Percentiles rank a stretch among this genome's conserved stretches.
phyloP scores from a whole-genome alignment of 805 yeast genomes.

The Starmerella powellii region DNA sequence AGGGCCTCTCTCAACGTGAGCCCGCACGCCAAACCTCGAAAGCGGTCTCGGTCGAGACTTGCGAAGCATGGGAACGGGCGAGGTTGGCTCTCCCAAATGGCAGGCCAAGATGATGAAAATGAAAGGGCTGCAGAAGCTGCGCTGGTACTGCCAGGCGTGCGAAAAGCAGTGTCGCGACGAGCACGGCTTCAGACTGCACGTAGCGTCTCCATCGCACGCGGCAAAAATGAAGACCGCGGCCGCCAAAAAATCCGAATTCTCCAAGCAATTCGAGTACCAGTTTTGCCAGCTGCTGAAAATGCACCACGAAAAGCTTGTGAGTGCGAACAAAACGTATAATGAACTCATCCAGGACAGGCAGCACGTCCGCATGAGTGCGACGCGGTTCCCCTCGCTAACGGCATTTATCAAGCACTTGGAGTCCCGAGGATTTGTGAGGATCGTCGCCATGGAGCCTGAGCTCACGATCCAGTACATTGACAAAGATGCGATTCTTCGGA shows the following conservation, averaged over 20 bases:
- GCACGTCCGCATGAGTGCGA: constrained; percentile 85
- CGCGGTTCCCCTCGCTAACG: constrained; percentile 62
- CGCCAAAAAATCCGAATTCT: constrained; percentile 45
- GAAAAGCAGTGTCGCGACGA: constrained; percentile 90
- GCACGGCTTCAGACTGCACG: constrained; percentile 87
- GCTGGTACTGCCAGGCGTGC: constrained; percentile 83
- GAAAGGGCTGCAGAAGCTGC: constrained; percentile 71
- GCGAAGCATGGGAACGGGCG: constrained; percentile 3
- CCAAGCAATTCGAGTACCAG: constrained; percentile 46
- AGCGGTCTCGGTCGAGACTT: no score
- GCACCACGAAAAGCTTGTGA: constrained; percentile 67
- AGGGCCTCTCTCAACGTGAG: no score
- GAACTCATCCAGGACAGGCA: constrained; percentile 72
- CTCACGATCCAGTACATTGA: constrained; percentile 6
- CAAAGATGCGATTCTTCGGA: not conserved
- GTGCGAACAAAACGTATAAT: constrained; percentile 79
- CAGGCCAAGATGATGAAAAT: constrained; percentile 67
- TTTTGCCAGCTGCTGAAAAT: constrained; percentile 51
- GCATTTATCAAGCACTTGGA: constrained; percentile 48
- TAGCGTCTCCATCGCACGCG: constrained; percentile 67
- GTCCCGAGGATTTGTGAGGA: constrained; percentile 41
- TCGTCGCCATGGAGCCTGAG: constrained; percentile 5
- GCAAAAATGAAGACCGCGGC: constrained; percentile 41
- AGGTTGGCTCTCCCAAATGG: constrained; percentile 33
- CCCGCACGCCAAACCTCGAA: no score